Conservation (phyloP, 164 flowering plant genomes). For the Annona cherimola region DNA sequence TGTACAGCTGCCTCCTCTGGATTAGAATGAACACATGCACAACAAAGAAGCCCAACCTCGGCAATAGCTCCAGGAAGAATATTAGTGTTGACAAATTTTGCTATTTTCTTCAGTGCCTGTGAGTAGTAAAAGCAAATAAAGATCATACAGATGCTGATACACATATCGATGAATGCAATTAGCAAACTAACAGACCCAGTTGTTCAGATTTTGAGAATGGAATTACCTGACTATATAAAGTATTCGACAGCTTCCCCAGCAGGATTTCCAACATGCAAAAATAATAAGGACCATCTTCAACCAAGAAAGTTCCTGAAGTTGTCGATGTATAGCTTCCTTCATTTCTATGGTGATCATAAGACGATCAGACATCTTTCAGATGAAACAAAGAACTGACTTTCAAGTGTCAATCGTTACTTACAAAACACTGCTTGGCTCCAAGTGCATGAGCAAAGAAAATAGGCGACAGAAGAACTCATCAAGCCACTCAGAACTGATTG, state of each 20-base stretch:
- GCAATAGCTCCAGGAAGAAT: conserved; percentile 98
- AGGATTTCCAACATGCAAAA: conserved; percentile 92
- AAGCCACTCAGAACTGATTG: conserved; percentile 82
- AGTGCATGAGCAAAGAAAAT: conserved; percentile 75
- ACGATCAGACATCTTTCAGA: conserved; percentile 1
- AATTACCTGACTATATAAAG: conserved; percentile 78
- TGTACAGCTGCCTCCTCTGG: conserved; percentile 78
- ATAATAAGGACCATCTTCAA: conserved; percentile 90
- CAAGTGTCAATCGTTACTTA: conserved; percentile 35
- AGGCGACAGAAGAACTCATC: conserved; percentile 93
- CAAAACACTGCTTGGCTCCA: conserved; percentile 88
- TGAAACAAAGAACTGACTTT: background rate
- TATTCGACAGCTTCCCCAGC: conserved; percentile 73
- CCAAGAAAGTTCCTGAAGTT: conserved; percentile 87
- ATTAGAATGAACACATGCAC: conserved; percentile 90
- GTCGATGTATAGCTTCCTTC: conserved; percentile 73
- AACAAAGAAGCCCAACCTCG: conserved; percentile 95
- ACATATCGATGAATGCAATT: background rate
- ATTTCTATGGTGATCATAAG: conserved; percentile 43
- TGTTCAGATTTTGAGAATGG: conserved; percentile 3
- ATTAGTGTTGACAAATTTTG: conserved; percentile 83
- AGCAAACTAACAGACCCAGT: conserved; percentile 1
- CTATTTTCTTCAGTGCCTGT: conserved; percentile 88
- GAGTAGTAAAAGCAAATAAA: conserved; percentile 7
- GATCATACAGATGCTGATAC: conserved; percentile 6